These are phyloP conservation scores for Penicillium dipodomyicola DNA, from an alignment of 495 filamentous ascomycete genomes.

Conservation along the genomic window DNA sequence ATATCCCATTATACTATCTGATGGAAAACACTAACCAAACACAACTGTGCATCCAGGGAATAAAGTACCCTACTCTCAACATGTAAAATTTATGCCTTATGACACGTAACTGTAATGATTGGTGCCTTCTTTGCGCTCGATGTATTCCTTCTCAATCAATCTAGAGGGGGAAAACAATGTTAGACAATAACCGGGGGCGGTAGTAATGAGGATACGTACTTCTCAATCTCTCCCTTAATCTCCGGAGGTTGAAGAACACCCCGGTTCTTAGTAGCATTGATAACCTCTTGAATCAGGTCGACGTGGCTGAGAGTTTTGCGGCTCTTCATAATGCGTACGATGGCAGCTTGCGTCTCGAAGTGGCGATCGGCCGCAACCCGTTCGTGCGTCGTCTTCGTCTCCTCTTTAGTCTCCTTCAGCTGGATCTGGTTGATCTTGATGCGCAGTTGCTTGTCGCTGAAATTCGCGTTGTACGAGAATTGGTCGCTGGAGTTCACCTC, in stretches of 20 bases:
- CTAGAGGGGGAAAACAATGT: conserved; percentile 37
- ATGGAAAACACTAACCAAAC: background rate
- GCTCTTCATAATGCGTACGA: conserved; percentile 97
- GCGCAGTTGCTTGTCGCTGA: conserved; percentile 77
- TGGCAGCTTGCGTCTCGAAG: conserved; percentile 94
- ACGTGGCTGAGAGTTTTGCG: conserved; percentile 79
- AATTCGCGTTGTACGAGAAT: conserved; percentile 74
- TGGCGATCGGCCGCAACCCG: conserved; percentile 83
- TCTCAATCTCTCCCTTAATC: conserved; percentile 96
- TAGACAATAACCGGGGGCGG: background rate
- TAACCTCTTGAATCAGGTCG: conserved; percentile 81
- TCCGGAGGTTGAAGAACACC: conserved; percentile 79
- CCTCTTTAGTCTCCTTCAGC: conserved; percentile 85
- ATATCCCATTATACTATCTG: too few species aligned
- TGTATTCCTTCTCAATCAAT: conserved; percentile 93
- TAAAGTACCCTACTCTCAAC: background rate
- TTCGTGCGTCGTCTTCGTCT: conserved; percentile 92
- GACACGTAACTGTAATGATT: conserved; percentile 75
- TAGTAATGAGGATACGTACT: conserved; percentile 51
- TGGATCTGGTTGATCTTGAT: conserved; percentile 99
- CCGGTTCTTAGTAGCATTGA: conserved; percentile 79
- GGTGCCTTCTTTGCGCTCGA: conserved; percentile 77
- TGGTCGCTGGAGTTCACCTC: conserved; percentile 74
- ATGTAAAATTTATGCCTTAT: conserved; percentile 30
- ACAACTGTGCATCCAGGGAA: background rate